Conservation (phyloP, 345 rosid species). For the Pugionium dolabratum region DNA sequence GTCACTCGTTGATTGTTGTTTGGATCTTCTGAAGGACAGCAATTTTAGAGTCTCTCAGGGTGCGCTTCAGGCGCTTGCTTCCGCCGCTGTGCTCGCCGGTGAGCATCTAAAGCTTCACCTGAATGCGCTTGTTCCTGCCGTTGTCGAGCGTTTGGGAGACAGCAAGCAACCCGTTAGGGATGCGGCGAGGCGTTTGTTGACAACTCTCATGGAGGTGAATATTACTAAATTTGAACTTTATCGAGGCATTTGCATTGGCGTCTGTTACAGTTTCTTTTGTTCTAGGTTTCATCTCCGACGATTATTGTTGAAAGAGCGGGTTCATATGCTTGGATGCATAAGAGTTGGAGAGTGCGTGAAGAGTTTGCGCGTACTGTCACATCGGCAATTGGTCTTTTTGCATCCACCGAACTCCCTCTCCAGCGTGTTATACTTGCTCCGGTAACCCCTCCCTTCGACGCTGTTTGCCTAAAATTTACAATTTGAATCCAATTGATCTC, state of each 20-base stretch:
- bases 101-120: slow-evolving; percentile 92
- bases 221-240: not conserved
- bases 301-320: slow-evolving; percentile 98
- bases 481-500: not conserved
- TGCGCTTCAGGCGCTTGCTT: slow-evolving; percentile 91
- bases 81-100: slow-evolving; percentile 96
- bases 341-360: slow-evolving; percentile 96
- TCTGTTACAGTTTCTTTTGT: not conserved
- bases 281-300: slow-evolving; percentile 96
- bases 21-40: slow-evolving; percentile 96
- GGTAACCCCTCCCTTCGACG: slow-evolving; percentile 41
- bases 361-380: slow-evolving; percentile 96
- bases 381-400: slow-evolving; percentile 85
- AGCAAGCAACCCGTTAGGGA: slow-evolving; percentile 93
- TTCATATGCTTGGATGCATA: slow-evolving; percentile 92
- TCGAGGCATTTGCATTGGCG: too few species aligned
- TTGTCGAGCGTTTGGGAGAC: slow-evolving; percentile 88
- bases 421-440: slow-evolving; percentile 96
- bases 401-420: slow-evolving; percentile 93
- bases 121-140: slow-evolving; percentile 92
- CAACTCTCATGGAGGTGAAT: slow-evolving; percentile 97
- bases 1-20: slow-evolving; percentile 82
- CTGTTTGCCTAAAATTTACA: too few species aligned
- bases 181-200: slow-evolving; percentile 91
- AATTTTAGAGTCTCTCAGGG: slow-evolving; percentile 94